Evolutionary conservation across 1,284 basidiomycete genomes (phyloP).

Genomic region (Apiotrichum montevideense): DNA sequence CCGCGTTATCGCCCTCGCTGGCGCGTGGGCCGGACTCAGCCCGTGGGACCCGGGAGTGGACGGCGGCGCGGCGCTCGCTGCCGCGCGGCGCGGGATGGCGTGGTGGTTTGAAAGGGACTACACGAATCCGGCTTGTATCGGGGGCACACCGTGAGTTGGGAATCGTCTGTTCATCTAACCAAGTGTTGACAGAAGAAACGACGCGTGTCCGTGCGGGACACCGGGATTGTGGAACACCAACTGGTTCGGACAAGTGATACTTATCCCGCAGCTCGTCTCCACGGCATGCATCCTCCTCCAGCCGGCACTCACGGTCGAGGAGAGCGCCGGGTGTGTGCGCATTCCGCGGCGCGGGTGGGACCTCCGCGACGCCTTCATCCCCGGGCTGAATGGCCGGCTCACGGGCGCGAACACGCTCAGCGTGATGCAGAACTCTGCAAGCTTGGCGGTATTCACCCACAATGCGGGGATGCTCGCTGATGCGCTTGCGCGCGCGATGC

Average conservation of each 20-base stretch:
- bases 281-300: conserved; percentile 57
- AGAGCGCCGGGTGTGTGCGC: conserved; percentile 51
- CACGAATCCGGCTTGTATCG: conserved; percentile 53
- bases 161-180: too few species aligned
- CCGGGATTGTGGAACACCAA: conserved; percentile 62
- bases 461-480: conserved; percentile 20
- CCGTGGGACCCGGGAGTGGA: conserved; percentile 46
- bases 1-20: conserved; percentile 55
- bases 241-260: conserved; percentile 62
- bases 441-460: conserved; percentile 20
- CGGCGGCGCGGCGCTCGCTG: conserved; percentile 41
- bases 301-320: conserved; percentile 47
- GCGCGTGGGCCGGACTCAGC: conserved; percentile 56
- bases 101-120: conserved; percentile 63
- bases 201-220: conserved; percentile 24
- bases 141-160: neutral
- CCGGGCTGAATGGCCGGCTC: conserved; percentile 48
- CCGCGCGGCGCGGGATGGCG: conserved; percentile 54
- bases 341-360: conserved; percentile 56
- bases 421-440: conserved; percentile 27
- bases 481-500: conserved; percentile 21
- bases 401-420: conserved; percentile 56
- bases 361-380: conserved; percentile 50
- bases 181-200: conserved; percentile 45
- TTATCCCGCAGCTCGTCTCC: conserved; percentile 55